A percentile compares a stretch with the other conserved stretches of the same genome.
These are phyloP conservation scores for Huntiella savannae DNA, from an alignment of 2,329 filamentous ascomycete genomes.

Conservation along the genomic window DNA sequence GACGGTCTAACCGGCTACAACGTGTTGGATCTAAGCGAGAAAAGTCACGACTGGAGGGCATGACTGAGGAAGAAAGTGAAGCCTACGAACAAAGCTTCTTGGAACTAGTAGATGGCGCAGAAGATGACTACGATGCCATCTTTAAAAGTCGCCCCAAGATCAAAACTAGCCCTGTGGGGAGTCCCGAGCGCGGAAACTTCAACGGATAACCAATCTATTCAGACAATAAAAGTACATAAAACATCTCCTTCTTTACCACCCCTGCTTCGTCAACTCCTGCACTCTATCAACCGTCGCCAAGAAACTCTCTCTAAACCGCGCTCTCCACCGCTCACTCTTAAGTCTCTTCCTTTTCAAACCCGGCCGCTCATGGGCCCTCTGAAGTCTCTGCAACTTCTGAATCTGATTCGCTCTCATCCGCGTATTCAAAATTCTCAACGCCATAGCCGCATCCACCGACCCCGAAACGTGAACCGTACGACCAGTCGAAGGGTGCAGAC, in stretches of 20 bases:
- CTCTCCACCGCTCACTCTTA: constrained; percentile 47
- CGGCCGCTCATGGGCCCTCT: constrained; percentile 55
- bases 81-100: constrained; percentile 33
- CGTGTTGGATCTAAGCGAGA: constrained; percentile 16
- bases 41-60: constrained; percentile 18
- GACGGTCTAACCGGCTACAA: constrained; percentile 22
- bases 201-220: not conserved
- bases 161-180: constrained; percentile 49
- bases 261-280: constrained; percentile 52
- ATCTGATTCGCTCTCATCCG: constrained; percentile 35
- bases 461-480: constrained; percentile 24
- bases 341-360: constrained; percentile 64
- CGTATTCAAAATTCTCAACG: constrained; percentile 24
- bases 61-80: constrained; percentile 24
- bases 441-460: constrained; percentile 26
- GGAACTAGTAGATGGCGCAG: constrained; percentile 37
- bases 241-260: constrained; percentile 37
- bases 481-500: constrained; percentile 24
- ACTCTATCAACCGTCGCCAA: constrained; percentile 43
- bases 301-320: constrained; percentile 51
- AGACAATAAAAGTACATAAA: no score
- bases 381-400: constrained; percentile 31
- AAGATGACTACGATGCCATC: constrained; percentile 63
- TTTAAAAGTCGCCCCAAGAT: constrained; percentile 74
- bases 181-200: constrained; percentile 19